Conservation (phyloP, 2,329 filamentous ascomycete species). For the Chaetomium sp. region DNA sequence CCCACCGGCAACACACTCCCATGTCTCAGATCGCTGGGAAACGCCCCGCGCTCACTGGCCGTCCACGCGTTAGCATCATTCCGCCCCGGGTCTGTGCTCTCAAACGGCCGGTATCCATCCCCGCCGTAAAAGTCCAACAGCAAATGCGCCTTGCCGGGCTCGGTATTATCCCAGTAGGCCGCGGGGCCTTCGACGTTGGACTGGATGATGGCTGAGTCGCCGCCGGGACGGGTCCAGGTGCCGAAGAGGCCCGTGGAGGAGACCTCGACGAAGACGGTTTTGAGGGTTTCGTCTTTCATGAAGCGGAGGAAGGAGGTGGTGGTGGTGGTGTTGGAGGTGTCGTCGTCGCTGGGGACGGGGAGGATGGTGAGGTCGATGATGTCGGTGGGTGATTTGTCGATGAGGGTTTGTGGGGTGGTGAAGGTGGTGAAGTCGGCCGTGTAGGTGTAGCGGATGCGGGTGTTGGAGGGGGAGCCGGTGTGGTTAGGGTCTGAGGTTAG, state of each 20-base stretch:
- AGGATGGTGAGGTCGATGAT: conserved; percentile 54
- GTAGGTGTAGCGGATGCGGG: conserved; percentile 47
- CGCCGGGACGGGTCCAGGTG: conserved; percentile 44
- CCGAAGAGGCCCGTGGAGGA: conserved; percentile 44
- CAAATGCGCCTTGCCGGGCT: conserved; percentile 36
- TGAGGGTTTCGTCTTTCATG: conserved; percentile 48
- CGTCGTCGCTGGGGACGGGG: conserved; percentile 24
- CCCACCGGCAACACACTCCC: conserved; percentile 45
- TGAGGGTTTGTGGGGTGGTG: conserved; percentile 42
- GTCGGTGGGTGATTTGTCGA: conserved; percentile 41
- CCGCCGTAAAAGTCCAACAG: conserved; percentile 44
- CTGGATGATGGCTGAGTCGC: conserved; percentile 36
- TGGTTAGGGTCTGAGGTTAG: conserved; percentile 40
- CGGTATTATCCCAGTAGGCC: conserved; percentile 37
- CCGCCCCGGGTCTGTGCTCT: conserved; percentile 36
- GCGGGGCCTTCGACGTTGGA: conserved; percentile 40
- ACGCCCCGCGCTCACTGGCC: conserved; percentile 35
- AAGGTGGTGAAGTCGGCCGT: conserved; percentile 51
- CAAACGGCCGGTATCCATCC: conserved; percentile 45
- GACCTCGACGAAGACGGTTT: conserved; percentile 46
- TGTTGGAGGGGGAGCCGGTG: conserved; percentile 39
- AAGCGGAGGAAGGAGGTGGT: conserved; percentile 41
- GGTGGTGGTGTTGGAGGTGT: conserved; percentile 7
- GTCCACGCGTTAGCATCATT: conserved; percentile 37
- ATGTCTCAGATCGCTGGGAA: conserved; percentile 44